phyloP scores from a whole-genome alignment of 768 basidiomycete genomes.

The Collybia nuda region DNA sequence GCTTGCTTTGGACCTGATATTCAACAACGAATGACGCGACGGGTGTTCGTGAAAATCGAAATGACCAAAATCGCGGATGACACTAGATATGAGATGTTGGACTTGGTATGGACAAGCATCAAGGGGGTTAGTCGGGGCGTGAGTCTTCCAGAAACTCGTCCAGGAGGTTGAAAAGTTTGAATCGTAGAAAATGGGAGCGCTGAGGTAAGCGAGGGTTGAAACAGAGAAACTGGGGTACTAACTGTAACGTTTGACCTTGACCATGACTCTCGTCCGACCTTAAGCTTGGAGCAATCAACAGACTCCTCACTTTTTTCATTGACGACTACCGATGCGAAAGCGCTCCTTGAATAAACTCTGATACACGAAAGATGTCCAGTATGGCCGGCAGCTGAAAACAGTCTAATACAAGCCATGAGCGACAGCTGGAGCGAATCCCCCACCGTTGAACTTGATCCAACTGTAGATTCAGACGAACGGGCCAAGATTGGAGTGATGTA shows the following conservation, averaged over 20 bases:
- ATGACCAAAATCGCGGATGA: conserved; percentile 23
- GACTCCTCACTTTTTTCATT: conserved; percentile 5
- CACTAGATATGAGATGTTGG: conserved; percentile 43
- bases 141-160: conserved; percentile 29
- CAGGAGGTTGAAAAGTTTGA: background rate
- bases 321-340: conserved; percentile 1
- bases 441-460: conserved; percentile 19
- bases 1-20: conserved; percentile 4
- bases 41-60: conserved; percentile 1
- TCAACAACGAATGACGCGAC: conserved; percentile 1
- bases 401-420: conserved; percentile 32
- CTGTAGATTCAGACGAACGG: conserved; percentile 46
- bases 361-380: background rate
- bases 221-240: background rate
- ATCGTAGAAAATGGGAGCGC: background rate
- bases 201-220: too few species aligned
- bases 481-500: conserved; percentile 53
- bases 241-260: too few species aligned
- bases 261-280: background rate
- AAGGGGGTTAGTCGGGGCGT: conserved; percentile 37
- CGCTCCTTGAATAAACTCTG: background rate
- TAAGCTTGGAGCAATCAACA: background rate
- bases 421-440: conserved; percentile 30
- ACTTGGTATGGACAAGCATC: conserved; percentile 65
- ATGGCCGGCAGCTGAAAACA: conserved; percentile 37